A percentile compares a stretch with the other conserved stretches of the same genome.
Evolutionary conservation across 2,329 filamentous ascomycete genomes (phyloP).

Genomic region (Hymenoscyphus fructigenus): DNA sequence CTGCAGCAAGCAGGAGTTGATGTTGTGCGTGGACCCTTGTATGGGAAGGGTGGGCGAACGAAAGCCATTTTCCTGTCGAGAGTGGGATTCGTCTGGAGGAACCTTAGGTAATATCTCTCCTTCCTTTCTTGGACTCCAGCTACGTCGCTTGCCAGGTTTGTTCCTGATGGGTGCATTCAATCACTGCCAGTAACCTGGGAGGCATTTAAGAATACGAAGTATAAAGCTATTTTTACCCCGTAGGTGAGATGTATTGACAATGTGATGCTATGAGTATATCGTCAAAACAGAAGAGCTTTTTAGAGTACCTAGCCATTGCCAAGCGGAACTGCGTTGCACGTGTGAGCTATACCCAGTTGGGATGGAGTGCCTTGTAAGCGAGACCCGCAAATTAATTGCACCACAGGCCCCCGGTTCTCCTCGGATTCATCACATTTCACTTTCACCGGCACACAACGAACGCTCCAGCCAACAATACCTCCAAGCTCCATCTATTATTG

Average conservation of each 20-base stretch:
- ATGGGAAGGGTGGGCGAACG: background rate
- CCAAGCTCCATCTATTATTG: constrained; percentile 3
- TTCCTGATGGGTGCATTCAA: background rate
- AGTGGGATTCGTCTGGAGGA: background rate
- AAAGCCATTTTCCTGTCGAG: background rate
- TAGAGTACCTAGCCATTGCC: too few species aligned
- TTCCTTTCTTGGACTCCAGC: background rate
- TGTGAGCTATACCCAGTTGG: background rate
- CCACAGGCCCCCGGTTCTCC: background rate
- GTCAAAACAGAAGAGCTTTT: background rate
- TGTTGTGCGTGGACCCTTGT: background rate
- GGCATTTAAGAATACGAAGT: constrained; percentile 7
- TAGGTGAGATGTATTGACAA: background rate
- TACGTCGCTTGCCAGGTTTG: background rate
- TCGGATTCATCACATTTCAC: background rate
- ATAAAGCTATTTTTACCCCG: constrained; percentile 8
- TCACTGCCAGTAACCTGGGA: background rate
- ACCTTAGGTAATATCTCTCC: background rate
- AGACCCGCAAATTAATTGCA: background rate
- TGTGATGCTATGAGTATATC: background rate
- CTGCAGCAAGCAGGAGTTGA: background rate
- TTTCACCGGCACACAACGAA: background rate
- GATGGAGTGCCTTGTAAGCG: background rate
- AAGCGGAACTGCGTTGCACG: background rate
- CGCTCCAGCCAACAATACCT: background rate